phyloP scores from a whole-genome alignment of 768 basidiomycete genomes.

The Rubroboletus satanas region DNA sequence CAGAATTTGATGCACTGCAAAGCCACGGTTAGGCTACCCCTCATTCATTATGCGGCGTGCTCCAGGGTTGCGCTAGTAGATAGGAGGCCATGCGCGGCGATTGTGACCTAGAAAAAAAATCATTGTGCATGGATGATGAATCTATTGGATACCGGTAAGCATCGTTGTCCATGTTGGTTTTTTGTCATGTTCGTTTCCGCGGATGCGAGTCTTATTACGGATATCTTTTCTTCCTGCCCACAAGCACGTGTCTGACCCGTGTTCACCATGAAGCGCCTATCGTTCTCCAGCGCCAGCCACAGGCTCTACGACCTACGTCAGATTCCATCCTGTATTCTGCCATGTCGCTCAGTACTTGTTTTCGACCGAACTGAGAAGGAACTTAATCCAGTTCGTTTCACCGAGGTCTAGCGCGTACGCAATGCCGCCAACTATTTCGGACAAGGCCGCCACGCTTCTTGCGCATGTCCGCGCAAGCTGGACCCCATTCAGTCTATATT shows the following conservation, averaged over 20 bases:
- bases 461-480: conserved; percentile 25
- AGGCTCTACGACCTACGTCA: too few species aligned
- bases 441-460: conserved; percentile 20
- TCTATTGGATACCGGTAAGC: neutral
- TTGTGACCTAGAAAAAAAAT: neutral
- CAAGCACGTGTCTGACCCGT: conserved; percentile 16
- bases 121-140: neutral
- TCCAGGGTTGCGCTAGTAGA: conserved; percentile 6
- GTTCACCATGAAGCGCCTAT: conserved; percentile 3
- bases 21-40: conserved; percentile 2
- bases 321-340: neutral
- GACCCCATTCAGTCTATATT: conserved; percentile 12
- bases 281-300: neutral
- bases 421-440: conserved; percentile 7
- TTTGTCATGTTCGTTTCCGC: conserved; percentile 3
- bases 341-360: neutral
- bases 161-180: neutral
- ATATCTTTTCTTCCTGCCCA: conserved; percentile 12
- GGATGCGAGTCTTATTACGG: neutral
- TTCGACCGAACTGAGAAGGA: neutral
- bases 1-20: conserved; percentile 1
- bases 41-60: neutral
- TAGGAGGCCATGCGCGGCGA: conserved; percentile 6
- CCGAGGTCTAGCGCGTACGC: conserved; percentile 5
- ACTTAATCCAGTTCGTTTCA: neutral